Conservation (phyloP, 179 eudicot genomes). For the Vitellaria paradoxa region DNA sequence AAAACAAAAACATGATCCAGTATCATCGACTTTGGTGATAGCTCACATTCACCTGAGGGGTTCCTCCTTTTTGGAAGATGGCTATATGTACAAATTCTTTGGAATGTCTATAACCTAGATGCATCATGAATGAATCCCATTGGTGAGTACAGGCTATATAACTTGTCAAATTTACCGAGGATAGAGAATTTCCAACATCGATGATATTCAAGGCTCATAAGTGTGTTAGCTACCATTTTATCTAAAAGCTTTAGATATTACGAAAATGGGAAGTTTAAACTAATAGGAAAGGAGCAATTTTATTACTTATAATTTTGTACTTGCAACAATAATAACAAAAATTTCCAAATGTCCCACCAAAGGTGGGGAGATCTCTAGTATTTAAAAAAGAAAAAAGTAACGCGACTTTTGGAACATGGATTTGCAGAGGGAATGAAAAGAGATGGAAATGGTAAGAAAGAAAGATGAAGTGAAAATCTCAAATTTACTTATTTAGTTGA, state of each 20-base stretch:
- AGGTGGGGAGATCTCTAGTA: too few species aligned
- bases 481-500: too few species aligned
- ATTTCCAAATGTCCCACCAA: background rate
- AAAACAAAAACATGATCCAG: background rate
- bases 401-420: too few species aligned
- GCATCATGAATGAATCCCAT: background rate
- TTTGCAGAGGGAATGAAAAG: too few species aligned
- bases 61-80: background rate
- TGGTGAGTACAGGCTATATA: background rate
- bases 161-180: background rate
- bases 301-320: too few species aligned
- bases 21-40: background rate
- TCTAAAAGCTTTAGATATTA: too few species aligned
- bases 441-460: too few species aligned
- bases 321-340: constrained; percentile 4
- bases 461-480: too few species aligned
- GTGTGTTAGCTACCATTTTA: too few species aligned
- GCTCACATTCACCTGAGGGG: background rate
- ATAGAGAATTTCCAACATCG: background rate
- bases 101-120: background rate
- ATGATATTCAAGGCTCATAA: background rate
- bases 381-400: too few species aligned
- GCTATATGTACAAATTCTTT: background rate
- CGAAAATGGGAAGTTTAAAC: too few species aligned
- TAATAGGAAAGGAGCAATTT: too few species aligned